These are phyloP conservation scores for Myochromella boudieri DNA, from an alignment of 768 basidiomycete genomes.

Conservation along the genomic window DNA sequence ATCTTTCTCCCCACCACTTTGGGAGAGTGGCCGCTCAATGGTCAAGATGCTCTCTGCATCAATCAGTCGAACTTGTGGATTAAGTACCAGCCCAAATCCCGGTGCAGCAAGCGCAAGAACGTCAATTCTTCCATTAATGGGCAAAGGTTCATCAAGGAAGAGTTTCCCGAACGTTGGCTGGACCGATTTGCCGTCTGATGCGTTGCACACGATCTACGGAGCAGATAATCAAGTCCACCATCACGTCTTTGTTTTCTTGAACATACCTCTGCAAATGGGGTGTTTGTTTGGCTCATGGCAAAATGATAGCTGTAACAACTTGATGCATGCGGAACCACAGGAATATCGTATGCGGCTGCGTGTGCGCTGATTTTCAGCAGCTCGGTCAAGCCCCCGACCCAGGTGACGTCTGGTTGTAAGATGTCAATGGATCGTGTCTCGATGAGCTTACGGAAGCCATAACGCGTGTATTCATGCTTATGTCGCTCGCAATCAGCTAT, in stretches of 20 bases:
- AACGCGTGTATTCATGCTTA: slow-evolving; percentile 31
- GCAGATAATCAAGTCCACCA: not conserved
- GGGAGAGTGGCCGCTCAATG: not conserved
- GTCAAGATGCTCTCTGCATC: slow-evolving; percentile 6
- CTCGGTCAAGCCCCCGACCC: slow-evolving; percentile 31
- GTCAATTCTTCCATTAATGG: slow-evolving; percentile 34
- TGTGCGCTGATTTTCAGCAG: slow-evolving; percentile 32
- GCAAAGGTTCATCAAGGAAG: slow-evolving; percentile 40
- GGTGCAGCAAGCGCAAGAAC: slow-evolving; percentile 29
- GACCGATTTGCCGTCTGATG: slow-evolving; percentile 11
- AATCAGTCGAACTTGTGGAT: slow-evolving; percentile 24
- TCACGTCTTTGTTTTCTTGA: not conserved
- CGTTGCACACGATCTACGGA: slow-evolving; percentile 12
- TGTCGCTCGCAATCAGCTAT: not conserved
- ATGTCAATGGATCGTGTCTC: slow-evolving; percentile 28
- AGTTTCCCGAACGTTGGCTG: slow-evolving; percentile 31
- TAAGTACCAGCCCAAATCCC: slow-evolving; percentile 40
- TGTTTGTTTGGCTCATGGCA: slow-evolving; percentile 37
- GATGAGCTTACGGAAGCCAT: slow-evolving; percentile 31
- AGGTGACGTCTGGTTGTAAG: slow-evolving; percentile 30
- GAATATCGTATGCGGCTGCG: slow-evolving; percentile 45
- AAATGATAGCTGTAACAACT: slow-evolving; percentile 49
- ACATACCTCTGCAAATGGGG: slow-evolving; percentile 12
- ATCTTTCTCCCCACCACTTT: too few species aligned
- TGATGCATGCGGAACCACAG: slow-evolving; percentile 46